Evolutionary conservation across 495 filamentous ascomycete genomes (phyloP).

Genomic region (Podospora didyma): DNA sequence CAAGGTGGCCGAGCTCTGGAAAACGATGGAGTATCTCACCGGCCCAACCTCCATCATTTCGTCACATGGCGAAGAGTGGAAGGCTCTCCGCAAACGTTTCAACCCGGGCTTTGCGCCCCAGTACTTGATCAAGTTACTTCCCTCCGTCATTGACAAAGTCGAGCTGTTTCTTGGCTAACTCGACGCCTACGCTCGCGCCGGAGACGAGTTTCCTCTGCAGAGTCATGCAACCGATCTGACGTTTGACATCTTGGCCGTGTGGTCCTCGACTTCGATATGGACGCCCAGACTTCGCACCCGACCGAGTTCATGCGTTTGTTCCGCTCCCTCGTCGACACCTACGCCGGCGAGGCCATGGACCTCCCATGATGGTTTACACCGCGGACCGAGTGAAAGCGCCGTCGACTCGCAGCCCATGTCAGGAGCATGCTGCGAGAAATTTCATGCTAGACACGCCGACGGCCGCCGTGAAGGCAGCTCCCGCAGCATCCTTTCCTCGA

Average conservation of each 20-base stretch:
- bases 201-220: slow-evolving; percentile 20
- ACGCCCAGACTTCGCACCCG: slow-evolving; percentile 11
- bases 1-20: slow-evolving; percentile 20
- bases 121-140: slow-evolving; percentile 29
- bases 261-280: slow-evolving; percentile 19
- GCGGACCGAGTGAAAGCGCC: background rate
- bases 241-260: slow-evolving; percentile 24
- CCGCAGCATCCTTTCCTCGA: slow-evolving; percentile 22
- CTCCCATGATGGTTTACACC: background rate
- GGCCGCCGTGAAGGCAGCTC: background rate
- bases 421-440: background rate
- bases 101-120: slow-evolving; percentile 31
- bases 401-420: background rate
- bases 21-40: background rate
- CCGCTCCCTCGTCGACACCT: background rate
- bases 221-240: slow-evolving; percentile 13
- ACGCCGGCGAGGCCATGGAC: background rate
- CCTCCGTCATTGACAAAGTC: slow-evolving; percentile 27
- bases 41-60: slow-evolving; percentile 6
- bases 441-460: background rate
- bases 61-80: slow-evolving; percentile 29
- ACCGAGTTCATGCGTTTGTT: background rate
- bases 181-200: slow-evolving; percentile 10
- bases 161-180: slow-evolving; percentile 18
- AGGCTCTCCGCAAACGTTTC: slow-evolving; percentile 26